phyloP scores from a whole-genome alignment of 306 rosid species.

The Alnus glutinosa region DNA sequence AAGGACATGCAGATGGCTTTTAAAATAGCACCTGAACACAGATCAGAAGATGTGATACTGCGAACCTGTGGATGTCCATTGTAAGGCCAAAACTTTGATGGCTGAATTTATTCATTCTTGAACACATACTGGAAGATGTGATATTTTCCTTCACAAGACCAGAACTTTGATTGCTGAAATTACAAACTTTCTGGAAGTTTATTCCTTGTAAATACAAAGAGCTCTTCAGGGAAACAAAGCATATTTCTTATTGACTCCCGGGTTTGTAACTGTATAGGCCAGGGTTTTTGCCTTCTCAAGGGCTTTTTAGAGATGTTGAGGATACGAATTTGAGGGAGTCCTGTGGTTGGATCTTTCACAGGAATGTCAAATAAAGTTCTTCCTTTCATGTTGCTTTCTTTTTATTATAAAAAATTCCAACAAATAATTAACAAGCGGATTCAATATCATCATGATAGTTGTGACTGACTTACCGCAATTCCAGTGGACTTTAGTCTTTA shows the following conservation, averaged over 20 bases:
- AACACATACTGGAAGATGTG: too few relatives aligned
- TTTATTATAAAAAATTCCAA: not conserved
- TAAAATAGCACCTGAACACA: too few relatives aligned
- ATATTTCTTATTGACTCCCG: not conserved
- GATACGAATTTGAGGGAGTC: constrained; percentile 2
- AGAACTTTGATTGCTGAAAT: not conserved
- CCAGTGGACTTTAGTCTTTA: constrained; percentile 34
- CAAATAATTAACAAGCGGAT: constrained; percentile 1
- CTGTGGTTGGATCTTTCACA: not conserved
- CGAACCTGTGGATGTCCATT: too few relatives aligned
- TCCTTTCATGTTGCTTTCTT: not conserved
- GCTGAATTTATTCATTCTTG: too few relatives aligned
- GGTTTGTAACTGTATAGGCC: not conserved
- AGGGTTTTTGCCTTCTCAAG: not conserved
- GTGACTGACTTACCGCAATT: constrained; percentile 51
- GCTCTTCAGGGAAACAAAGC: not conserved
- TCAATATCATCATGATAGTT: constrained; percentile 2
- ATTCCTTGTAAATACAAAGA: not conserved
- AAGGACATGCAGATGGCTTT: too few relatives aligned
- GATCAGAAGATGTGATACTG: too few relatives aligned
- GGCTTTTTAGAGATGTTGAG: not conserved
- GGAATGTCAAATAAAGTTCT: too few relatives aligned
- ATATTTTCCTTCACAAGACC: not conserved
- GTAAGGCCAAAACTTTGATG: too few relatives aligned
- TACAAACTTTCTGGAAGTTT: not conserved